Evolutionary conservation across 495 filamentous ascomycete species (phyloP).

Genomic region (Penicillium pulvis): DNA sequence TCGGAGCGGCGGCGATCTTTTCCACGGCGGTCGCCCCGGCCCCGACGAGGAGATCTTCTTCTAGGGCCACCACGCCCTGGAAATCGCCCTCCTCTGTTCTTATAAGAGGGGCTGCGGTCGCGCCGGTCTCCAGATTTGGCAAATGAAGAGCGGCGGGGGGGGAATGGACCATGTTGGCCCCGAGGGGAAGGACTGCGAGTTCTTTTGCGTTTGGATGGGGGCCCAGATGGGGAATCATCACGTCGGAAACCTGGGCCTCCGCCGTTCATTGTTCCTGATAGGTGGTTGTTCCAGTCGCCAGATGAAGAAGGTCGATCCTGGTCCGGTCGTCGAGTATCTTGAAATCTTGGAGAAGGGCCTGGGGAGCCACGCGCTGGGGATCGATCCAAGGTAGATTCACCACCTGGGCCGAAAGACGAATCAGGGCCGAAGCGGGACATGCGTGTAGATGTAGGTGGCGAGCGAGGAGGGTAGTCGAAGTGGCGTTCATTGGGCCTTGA

Average conservation of each 20-base stretch:
- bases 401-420: slow-evolving; percentile 31
- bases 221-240: slow-evolving; percentile 37
- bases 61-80: slow-evolving; percentile 36
- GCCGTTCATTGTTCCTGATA: slow-evolving; percentile 25
- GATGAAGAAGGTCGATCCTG: slow-evolving; percentile 17
- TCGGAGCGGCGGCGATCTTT: slow-evolving; percentile 31
- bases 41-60: slow-evolving; percentile 38
- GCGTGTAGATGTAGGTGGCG: slow-evolving; percentile 37
- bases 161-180: slow-evolving; percentile 24
- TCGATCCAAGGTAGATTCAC: slow-evolving; percentile 34
- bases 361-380: slow-evolving; percentile 37
- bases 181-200: slow-evolving; percentile 51
- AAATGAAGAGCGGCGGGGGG: slow-evolving; percentile 27
- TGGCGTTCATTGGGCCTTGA: slow-evolving; percentile 34
- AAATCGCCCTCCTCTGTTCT: slow-evolving; percentile 35
- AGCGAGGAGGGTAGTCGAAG: slow-evolving; percentile 35
- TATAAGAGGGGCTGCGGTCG: slow-evolving; percentile 32
- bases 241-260: slow-evolving; percentile 24
- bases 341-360: slow-evolving; percentile 22
- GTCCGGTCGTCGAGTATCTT: slow-evolving; percentile 19
- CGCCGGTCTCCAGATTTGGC: slow-evolving; percentile 33
- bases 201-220: slow-evolving; percentile 45
- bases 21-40: slow-evolving; percentile 36
- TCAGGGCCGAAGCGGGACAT: slow-evolving; percentile 35
- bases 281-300: slow-evolving; percentile 22